Evolutionary conservation across 2,329 filamentous ascomycete genomes (phyloP), one percentile per base, ranked within the genome.

Genomic region (Capronia coronata): DNA sequence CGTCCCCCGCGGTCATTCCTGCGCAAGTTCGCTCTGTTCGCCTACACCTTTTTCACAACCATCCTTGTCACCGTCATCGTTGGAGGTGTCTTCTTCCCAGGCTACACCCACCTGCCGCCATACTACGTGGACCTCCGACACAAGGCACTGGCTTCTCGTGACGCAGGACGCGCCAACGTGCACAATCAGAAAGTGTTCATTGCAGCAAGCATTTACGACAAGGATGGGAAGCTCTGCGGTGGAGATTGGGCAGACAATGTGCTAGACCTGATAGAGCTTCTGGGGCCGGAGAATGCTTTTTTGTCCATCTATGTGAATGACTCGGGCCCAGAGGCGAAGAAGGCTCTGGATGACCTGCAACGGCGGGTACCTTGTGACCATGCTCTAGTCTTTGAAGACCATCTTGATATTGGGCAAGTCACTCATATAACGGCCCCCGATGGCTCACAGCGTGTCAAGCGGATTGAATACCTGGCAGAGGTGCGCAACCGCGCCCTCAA

Each of bases 221-320:
- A 72, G 16, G 70, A 71, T 5, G 83, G 82, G 1, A 68, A 74
- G 2, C 68, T 88, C 16, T 76, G 82, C 0, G 68, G 72, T 5
- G 83, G 84, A 1, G 68, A 71, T 22, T 89, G 84, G 84, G 83
- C 80, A 0, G 63, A 74, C 51, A 73, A 75, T 19, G 63, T 89
- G 0, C 62, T 82, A 34, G 69, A 79, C 16, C 66, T 89, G 46
- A 75, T 88, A 25, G 71, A 84, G 42, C 63, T 86, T 23, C 70
- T 89, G 30, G 85, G 85, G 0, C 73, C 75, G 11, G 70, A 83
- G 29, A 84, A 87, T 60, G 79, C 84, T 1, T 86, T 81, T 61
- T 65, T 89, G 47, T 86, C 82, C 64, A 77, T 89, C 25, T 88
- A 87, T 64, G 84, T 86, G 62, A 84, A 86, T 59, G 79, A 85